Conservation (phyloP, 192 early-diverging fungal genomes). For the Coemansia nantahalensis region DNA sequence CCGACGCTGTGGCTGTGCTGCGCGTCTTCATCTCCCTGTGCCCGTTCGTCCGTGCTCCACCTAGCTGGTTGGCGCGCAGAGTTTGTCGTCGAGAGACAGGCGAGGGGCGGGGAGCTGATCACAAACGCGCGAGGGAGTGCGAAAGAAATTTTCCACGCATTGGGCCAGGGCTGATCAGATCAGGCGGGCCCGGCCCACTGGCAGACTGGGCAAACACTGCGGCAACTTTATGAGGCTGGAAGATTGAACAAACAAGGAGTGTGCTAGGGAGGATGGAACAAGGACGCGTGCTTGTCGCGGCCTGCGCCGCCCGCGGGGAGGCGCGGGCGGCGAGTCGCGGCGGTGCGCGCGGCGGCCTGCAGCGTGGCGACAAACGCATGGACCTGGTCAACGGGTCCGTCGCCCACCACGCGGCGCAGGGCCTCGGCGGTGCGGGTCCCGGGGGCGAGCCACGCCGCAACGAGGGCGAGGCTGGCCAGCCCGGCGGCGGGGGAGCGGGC, state of each 20-base stretch:
- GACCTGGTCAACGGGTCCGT: conserved; percentile 42
- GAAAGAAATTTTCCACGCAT: too few relatives aligned
- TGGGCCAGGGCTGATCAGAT: too few relatives aligned
- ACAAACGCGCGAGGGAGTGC: too few relatives aligned
- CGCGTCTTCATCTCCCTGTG: conserved; percentile 8
- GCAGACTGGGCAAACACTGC: too few relatives aligned
- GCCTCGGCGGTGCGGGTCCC: conserved; percentile 40
- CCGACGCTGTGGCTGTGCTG: conserved; percentile 3
- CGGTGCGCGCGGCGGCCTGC: conserved; percentile 12
- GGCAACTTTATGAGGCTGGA: too few relatives aligned
- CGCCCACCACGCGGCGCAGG: conserved; percentile 40
- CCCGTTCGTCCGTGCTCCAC: too few relatives aligned
- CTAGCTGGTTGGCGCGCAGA: too few relatives aligned
- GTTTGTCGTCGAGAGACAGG: too few relatives aligned
- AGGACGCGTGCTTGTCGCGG: conserved; percentile 27
- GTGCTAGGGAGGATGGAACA: neutral
- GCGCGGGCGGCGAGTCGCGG: conserved; percentile 18
- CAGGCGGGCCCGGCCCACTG: too few relatives aligned
- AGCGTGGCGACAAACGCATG: conserved; percentile 26
- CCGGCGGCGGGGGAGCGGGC: conserved; percentile 4
- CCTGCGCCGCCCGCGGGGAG: conserved; percentile 11
- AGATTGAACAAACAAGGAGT: neutral
- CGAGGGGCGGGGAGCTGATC: too few relatives aligned
- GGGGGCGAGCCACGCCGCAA: conserved; percentile 35
- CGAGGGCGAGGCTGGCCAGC: conserved; percentile 26